phyloP scores from a whole-genome alignment of 139 green algal genomes.

The Chara braunii region DNA sequence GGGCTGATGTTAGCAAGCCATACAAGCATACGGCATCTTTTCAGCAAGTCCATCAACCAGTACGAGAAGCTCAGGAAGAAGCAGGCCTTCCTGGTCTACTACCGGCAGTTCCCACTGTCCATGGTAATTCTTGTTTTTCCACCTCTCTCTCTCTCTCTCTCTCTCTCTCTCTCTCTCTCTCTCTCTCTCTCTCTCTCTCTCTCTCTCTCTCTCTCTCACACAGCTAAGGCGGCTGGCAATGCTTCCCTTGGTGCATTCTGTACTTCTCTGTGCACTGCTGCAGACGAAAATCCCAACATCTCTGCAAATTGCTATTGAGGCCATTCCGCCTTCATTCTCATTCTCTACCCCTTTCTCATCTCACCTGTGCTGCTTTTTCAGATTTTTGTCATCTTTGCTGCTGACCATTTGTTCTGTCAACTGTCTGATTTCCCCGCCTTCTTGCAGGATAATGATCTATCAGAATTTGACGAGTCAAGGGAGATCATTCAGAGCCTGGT shows the following conservation, averaged over 20 bases:
- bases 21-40: slow-evolving; percentile 92
- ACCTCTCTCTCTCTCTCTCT: no score
- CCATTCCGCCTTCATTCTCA: no score
- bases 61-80: slow-evolving; percentile 87
- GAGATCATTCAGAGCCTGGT: slow-evolving; percentile 70
- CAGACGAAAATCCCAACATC: no score
- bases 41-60: slow-evolving; percentile 73
- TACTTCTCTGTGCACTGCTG: no score
- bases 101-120: slow-evolving; percentile 50
- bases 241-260: no score
- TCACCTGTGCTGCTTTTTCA: no score
- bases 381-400: background rate
- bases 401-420: background rate
- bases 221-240: no score
- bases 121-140: background rate
- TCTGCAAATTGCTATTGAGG: no score
- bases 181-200: no score
- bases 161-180: no score
- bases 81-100: slow-evolving; percentile 52
- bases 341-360: no score
- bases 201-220: no score
- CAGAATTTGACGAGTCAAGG: slow-evolving; percentile 85
- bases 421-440: slow-evolving; percentile 2
- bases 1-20: slow-evolving; percentile 98
- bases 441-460: slow-evolving; percentile 41